phyloP scores from a whole-genome alignment of 176 grass and related monocot species.

The Eragrostis nindensis region DNA sequence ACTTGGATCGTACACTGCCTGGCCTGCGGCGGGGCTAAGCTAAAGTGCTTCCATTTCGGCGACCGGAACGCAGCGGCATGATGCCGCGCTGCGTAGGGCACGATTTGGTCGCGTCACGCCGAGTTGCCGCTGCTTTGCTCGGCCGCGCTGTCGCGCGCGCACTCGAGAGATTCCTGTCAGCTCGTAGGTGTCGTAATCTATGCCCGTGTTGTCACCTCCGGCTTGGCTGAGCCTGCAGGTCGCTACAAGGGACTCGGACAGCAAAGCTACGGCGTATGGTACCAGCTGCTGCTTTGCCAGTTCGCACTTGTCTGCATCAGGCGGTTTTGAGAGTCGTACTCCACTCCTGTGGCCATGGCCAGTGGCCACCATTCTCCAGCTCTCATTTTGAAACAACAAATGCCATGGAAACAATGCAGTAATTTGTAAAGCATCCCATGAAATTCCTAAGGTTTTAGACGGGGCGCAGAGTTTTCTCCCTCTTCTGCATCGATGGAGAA shows the following conservation, averaged over 20 bases:
- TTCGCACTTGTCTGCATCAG: background rate
- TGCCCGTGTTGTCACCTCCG: constrained; percentile 57
- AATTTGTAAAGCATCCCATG: background rate
- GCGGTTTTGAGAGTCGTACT: too few relatives aligned
- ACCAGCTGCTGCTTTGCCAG: constrained; percentile 1
- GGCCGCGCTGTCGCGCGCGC: constrained; percentile 34
- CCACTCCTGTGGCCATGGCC: too few relatives aligned
- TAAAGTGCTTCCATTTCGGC: constrained; percentile 38
- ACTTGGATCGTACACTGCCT: background rate
- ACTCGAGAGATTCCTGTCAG: constrained; percentile 53
- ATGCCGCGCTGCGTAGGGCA: constrained; percentile 24
- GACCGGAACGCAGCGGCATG: constrained; percentile 26
- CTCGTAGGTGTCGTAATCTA: constrained; percentile 24
- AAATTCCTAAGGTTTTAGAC: background rate
- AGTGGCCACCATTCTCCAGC: background rate
- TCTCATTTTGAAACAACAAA: background rate
- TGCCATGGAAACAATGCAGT: background rate
- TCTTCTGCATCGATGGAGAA: too few relatives aligned
- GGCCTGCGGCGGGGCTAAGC: background rate
- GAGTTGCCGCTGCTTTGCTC: constrained; percentile 57
- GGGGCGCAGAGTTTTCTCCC: too few relatives aligned
- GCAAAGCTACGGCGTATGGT: constrained; percentile 17
- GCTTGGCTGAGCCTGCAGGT: too few relatives aligned
- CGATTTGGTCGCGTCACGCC: constrained; percentile 55
- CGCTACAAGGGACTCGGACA: background rate